Evolutionary conservation across 805 yeast species (phyloP).

Genomic region (Millerago galiae): DNA sequence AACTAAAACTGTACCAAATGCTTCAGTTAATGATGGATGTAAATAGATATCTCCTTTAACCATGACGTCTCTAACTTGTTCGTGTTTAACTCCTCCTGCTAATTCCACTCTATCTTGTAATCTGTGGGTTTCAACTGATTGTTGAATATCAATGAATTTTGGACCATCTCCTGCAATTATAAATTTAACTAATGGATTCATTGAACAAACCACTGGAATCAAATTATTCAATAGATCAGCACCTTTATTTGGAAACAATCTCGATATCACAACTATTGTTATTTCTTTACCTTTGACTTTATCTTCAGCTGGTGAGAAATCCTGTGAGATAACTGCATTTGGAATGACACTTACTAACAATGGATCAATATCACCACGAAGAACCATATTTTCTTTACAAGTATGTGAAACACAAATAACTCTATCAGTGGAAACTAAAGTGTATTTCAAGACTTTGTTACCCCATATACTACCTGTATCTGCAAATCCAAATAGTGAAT

Average conservation of each 20-base stretch:
- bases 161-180: conserved; percentile 98
- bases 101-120: conserved; percentile 83
- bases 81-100: conserved; percentile 85
- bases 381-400: conserved; percentile 90
- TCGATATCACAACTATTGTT: conserved; percentile 84
- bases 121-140: conserved; percentile 82
- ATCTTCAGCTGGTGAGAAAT: conserved; percentile 51
- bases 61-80: conserved; percentile 89
- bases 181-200: conserved; percentile 61
- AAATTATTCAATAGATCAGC: conserved; percentile 81
- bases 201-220: conserved; percentile 73
- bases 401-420: conserved; percentile 96
- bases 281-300: conserved; percentile 35
- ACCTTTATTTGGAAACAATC: conserved; percentile 94
- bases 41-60: conserved; percentile 87
- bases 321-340: conserved; percentile 84
- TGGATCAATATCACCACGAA: conserved; percentile 81
- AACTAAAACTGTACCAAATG: conserved; percentile 93
- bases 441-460: conserved; percentile 78
- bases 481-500: conserved; percentile 90
- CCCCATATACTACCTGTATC: conserved; percentile 78
- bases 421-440: conserved; percentile 81
- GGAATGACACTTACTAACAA: conserved; percentile 82
- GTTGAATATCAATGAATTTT: conserved; percentile 86
- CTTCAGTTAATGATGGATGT: conserved; percentile 93